phyloP scores from a whole-genome alignment of 257 asterid species.

The Eucommia ulmoides region DNA sequence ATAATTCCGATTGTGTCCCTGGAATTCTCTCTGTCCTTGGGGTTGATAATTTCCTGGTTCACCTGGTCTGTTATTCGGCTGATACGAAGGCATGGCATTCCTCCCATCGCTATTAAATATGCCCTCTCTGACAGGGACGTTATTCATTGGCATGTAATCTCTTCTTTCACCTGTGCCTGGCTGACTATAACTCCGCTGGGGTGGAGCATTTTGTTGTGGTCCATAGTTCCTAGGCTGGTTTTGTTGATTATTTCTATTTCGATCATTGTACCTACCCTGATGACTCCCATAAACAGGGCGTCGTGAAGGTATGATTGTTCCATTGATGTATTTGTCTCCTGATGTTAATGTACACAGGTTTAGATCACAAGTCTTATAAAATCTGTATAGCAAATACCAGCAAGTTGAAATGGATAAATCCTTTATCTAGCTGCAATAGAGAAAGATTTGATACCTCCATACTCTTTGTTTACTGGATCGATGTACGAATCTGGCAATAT shows the following conservation, averaged over 20 bases:
- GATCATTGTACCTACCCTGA: background rate
- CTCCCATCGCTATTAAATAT: too few species aligned
- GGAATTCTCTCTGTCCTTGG: slow-evolving; percentile 1
- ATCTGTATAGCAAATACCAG: slow-evolving; percentile 3
- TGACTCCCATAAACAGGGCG: slow-evolving; percentile 61
- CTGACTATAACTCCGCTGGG: slow-evolving; percentile 11
- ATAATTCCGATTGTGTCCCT: slow-evolving; percentile 12
- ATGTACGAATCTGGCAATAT: slow-evolving; percentile 91
- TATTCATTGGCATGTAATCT: slow-evolving; percentile 16
- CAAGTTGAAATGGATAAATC: background rate
- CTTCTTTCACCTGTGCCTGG: slow-evolving; percentile 23
- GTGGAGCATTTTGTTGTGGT: slow-evolving; percentile 22
- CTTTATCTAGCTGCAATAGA: background rate
- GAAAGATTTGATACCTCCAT: slow-evolving; percentile 60
- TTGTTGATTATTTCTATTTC: background rate
- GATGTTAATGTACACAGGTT: too few species aligned
- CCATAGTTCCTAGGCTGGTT: background rate
- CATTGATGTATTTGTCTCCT: slow-evolving; percentile 92
- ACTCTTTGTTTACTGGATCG: slow-evolving; percentile 78
- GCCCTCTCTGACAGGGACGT: too few species aligned
- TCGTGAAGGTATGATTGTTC: slow-evolving; percentile 77
- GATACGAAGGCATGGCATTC: slow-evolving; percentile 7
- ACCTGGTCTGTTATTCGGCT: slow-evolving; percentile 10
- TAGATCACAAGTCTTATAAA: too few species aligned
- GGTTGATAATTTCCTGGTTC: slow-evolving; percentile 4